Base-by-base conservation (phyloP, 176 grass and related monocot species). In the Eragrostis curvula region DNA sequence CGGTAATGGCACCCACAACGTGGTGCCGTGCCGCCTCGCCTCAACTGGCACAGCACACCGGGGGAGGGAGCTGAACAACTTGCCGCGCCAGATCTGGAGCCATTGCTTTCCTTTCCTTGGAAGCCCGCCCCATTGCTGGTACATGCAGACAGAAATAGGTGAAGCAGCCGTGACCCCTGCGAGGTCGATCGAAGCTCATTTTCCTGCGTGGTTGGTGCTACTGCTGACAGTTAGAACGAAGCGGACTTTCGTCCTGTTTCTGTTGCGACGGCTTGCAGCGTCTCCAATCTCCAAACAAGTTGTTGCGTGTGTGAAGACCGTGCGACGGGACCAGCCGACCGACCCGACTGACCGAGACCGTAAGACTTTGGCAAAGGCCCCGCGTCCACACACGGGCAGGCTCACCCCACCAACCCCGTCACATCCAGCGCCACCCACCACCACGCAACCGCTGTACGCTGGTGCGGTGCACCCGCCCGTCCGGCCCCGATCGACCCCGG, bases 71-170 rank as follows among this genome's bases (percentile, higher is more conserved):
- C 15, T 65, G 10, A 29, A 45, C 84, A 66, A n/a, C 4, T 15
- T 58, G 62, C 48, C 24, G 53, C 30, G 12, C 46, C n/a, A 41
- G 64, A 25, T 57, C 73, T 56, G 66, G 61, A 73, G 6, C 5
- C 69, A 84, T 88, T 74, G 39, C 69, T 80, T 84, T 79, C 42
- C 69, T 88, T 88, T 74, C 47, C 69, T 80, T 84, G 87, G 51
- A 88, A 68, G 69, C 41, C 32, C n/a, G n/a, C n/a, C 36, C 40
- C 56, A 5, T 13, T 67, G 86, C 8, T 43, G 57, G 68, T 79
- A 12, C 56, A 9, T 12, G 23, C 21, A 5, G 67, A 40, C 21
- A 5, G 67, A 40, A 12, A 32, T 9, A 10, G 51, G 71, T 41
- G 36, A 47, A 59, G 75, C 71, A 45, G 14, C 75, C 66, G 13